Percentiles rank a stretch among this genome's conserved stretches.
Evolutionary conservation across 257 asterid species (phyloP).

Genomic region (Perilla frutescens): DNA sequence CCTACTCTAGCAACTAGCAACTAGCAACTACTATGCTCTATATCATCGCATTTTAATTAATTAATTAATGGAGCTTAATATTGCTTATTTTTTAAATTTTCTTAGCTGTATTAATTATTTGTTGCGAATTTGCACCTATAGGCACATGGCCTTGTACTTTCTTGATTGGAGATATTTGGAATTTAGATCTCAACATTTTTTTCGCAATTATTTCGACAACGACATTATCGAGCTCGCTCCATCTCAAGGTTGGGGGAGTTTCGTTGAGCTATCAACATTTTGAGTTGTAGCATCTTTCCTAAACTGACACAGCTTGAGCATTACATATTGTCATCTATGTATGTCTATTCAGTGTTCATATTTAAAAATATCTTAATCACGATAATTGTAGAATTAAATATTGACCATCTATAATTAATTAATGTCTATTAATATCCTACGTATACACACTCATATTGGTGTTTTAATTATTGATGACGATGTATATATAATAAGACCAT

Average conservation of each 20-base stretch:
- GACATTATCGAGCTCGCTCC: neutral
- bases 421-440: no score
- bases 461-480: no score
- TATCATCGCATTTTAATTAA: no score
- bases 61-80: no score
- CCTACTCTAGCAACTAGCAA: neutral
- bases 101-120: conserved; percentile 33
- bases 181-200: conserved; percentile 21
- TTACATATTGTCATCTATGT: no score
- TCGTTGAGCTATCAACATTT: neutral
- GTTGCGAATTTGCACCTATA: conserved; percentile 35
- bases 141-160: conserved; percentile 41
- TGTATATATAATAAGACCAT: no score
- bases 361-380: no score
- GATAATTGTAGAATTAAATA: no score
- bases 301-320: neutral
- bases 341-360: no score
- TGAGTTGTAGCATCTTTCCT: neutral
- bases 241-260: conserved; percentile 7
- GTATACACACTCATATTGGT: no score
- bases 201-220: conserved; percentile 23
- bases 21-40: neutral
- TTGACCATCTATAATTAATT: no score
- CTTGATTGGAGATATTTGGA: conserved; percentile 25
- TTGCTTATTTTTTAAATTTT: no score